These are phyloP conservation scores for Pleurotus ostreatus DNA, from an alignment of 768 basidiomycete genomes.

Conservation along the genomic window DNA sequence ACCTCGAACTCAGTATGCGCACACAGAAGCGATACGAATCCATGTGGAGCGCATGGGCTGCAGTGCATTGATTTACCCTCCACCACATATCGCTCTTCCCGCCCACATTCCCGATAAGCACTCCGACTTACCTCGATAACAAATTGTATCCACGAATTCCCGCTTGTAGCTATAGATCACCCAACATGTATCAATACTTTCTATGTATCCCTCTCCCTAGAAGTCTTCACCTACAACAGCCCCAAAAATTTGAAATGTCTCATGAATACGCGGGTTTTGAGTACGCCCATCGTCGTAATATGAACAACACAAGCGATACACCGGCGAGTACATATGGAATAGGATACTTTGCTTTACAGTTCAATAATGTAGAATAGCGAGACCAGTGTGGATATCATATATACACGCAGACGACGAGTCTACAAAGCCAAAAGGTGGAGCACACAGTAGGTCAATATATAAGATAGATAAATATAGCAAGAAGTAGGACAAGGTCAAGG, in stretches of 20 bases:
- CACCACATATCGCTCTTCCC: neutral
- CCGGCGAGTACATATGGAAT: no score
- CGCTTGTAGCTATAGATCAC: neutral
- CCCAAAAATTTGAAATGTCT: no score
- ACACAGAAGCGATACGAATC: constrained; percentile 54
- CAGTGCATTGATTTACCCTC: constrained; percentile 1
- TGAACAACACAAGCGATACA: no score
- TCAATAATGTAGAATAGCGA: neutral
- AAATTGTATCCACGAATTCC: neutral
- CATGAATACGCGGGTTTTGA: no score
- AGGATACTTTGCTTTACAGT: neutral
- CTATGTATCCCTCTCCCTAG: neutral
- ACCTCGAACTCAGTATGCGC: constrained; percentile 46
- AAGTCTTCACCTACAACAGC: no score
- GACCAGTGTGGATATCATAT: no score
- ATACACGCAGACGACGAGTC: no score
- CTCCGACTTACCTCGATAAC: neutral
- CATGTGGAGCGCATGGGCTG: constrained; percentile 51
- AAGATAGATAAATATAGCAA: constrained; percentile 6
- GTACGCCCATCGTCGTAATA: no score
- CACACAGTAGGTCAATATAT: neutral
- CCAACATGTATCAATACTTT: neutral
- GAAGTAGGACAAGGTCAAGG: neutral
- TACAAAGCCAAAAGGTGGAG: neutral
- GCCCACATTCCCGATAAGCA: neutral